Conservation (phyloP, 1,139 yeast genomes). For the Pichia cactophila region DNA sequence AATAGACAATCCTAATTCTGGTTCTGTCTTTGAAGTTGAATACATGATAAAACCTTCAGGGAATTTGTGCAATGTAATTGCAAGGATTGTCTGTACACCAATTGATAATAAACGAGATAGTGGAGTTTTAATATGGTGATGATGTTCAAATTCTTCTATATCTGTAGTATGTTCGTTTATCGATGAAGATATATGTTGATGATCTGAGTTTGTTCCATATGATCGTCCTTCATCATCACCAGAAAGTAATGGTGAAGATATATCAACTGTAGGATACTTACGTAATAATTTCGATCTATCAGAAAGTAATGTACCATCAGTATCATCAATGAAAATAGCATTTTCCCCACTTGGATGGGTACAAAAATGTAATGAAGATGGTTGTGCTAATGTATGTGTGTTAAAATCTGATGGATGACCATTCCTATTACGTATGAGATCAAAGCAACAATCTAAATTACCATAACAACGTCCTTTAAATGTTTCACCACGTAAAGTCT, state of each 20-base stretch:
- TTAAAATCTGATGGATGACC: neutral
- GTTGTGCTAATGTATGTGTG: slow-evolving; percentile 10
- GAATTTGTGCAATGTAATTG: slow-evolving; percentile 79
- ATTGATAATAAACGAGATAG: slow-evolving; percentile 70
- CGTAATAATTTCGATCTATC: slow-evolving; percentile 19
- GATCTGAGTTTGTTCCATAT: neutral
- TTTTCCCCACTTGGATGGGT: slow-evolving; percentile 28
- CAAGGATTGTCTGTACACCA: slow-evolving; percentile 85
- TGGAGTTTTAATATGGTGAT: slow-evolving; percentile 75
- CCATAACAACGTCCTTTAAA: slow-evolving; percentile 29
- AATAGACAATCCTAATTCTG: slow-evolving; percentile 66
- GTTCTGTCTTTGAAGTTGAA: slow-evolving; percentile 69
- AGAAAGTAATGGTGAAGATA: slow-evolving; percentile 25
- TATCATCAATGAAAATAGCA: slow-evolving; percentile 23
- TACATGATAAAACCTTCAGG: slow-evolving; percentile 94
- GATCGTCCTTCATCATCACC: slow-evolving; percentile 1
- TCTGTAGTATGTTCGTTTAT: neutral
- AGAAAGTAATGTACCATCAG: slow-evolving; percentile 20
- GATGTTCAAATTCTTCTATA: slow-evolving; percentile 25
- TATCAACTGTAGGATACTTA: slow-evolving; percentile 25
- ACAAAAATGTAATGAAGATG: slow-evolving; percentile 24
- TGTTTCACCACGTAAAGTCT: slow-evolving; percentile 22
- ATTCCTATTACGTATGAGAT: slow-evolving; percentile 6
- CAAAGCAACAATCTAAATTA: slow-evolving; percentile 22
- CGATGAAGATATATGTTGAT: neutral